Evolutionary conservation across 139 green algal species (phyloP), one percentile per base, ranked within the genome.

Genomic region (Chlorella sp.): DNA sequence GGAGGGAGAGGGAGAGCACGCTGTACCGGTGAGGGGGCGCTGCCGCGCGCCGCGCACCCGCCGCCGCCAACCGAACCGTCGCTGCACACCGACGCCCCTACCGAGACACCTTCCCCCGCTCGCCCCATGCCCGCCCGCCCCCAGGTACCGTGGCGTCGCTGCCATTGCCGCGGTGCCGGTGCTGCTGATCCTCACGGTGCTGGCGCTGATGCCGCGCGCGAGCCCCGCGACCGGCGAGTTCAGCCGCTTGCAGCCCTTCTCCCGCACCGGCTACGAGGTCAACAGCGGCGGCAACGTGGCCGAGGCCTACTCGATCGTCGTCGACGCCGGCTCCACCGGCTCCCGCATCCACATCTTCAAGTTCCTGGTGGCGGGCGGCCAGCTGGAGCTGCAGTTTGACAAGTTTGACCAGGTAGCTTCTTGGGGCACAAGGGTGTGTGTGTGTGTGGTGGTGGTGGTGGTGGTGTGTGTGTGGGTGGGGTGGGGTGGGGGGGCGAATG

Each of bases 301-400:
- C 15, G 73, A 81, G 25, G 67, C 70, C 23, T 98, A 93, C 66
- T 91, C 92, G 17, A 85, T 99, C 0, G 92, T 99, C 5, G 92
- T 99, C 51, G 96, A 99, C 59, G 96, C 96, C 21, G 96, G 96
- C 36, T 95, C 87, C 83, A 99, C 96, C 5, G 95, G 95, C 36
- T 97, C 89, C 83, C 85, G 96, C 19, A 86, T 99, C 41, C 96
- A 99, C 79, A 87, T 98, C 9, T 98, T 96, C 87, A 92, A 89
- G 31, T 99, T 99, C 77, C 68, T 89, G 40, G 15, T 36, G 9
- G 51, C 11, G 25, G n/a, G 56, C 2, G 84, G 80, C 7, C 31
- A 77, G 23, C 83, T 96, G 38, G 83, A 89, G 48, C 87, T 98
- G 21, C 67, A 92, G 3, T n/a, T n/a, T n/a, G n/a, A n/a, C n/a